Evolutionary conservation across 306 rosid species (phyloP), one percentile per base, ranked within the genome.

Genomic region (Malus fusca): DNA sequence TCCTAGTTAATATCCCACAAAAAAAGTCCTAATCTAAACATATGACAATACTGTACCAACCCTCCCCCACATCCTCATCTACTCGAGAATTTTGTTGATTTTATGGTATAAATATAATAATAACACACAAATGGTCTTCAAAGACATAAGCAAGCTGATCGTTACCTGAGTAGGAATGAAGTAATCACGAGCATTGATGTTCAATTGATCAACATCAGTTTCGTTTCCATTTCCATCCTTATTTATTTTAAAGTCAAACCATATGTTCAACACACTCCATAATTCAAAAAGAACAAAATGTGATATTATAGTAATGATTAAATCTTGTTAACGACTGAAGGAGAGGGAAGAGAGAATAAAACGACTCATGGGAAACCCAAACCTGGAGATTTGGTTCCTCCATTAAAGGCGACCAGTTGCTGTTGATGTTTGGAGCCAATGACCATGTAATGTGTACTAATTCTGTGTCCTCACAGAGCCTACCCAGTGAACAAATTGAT

Each of bases 371-470:
- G 74, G 78, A 60, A 84, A 67, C 64, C 74, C 68, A 84, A 77
- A 95, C 98, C 97, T 95, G 98, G 82, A 92, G 98, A 83, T 95
- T 95, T 69, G 98, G 98, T 75, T 92, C 98, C 85, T 95, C 98
- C 88, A 92, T 95, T 76, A 95, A 82, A 92, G 97, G 78, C 98
- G 89, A 72, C 98, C 98, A 76, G 98, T 95, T 74, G 98, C 97
- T 9, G 98, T 95, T 28, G 97, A 92, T 71, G 96, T 92, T 82
- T 95, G 98, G 75, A 92, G 96, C 98, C 98, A 95, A 83, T 80
- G 97, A 78, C 97, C 98, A 71, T 95, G 97, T 80, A 95, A 82
- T 8, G 98, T 86, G 72, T 95, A 90, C 82, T 30, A 30, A 30
- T 86, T 92, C 73, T 95, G 97, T 62, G 92, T 92, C 85, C 80